These are phyloP conservation scores for Ceratocystis eucalypticola DNA, from an alignment of 2,329 filamentous ascomycete species.

Conservation along the genomic window DNA sequence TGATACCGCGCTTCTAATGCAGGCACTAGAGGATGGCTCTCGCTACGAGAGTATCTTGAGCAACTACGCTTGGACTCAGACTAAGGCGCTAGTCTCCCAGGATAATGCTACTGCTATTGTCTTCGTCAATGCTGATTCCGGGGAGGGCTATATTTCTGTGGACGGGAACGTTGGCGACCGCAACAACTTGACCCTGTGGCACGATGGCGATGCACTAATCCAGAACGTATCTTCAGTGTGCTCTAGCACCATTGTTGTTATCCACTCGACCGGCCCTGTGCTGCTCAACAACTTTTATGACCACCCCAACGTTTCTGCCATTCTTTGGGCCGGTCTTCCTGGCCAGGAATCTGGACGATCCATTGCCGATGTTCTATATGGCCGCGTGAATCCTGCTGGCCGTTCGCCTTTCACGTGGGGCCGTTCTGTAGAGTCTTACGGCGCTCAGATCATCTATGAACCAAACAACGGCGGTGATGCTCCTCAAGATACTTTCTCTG, in stretches of 20 bases:
- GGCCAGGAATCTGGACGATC: constrained; percentile 74
- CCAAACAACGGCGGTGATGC: constrained; percentile 53
- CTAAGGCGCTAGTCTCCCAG: constrained; percentile 45
- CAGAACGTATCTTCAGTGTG: constrained; percentile 63
- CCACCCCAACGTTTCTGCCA: constrained; percentile 67
- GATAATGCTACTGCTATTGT: constrained; percentile 62
- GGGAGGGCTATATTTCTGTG: constrained; percentile 74
- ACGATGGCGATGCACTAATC: constrained; percentile 66
- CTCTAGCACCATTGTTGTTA: constrained; percentile 82
- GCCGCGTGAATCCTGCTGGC: constrained; percentile 60
- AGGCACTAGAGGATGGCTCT: constrained; percentile 45
- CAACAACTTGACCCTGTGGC: constrained; percentile 85
- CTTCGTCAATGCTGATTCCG: constrained; percentile 76
- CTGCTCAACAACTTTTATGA: constrained; percentile 62
- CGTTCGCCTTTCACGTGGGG: constrained; percentile 75
- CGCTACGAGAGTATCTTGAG: constrained; percentile 53
- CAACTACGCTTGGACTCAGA: constrained; percentile 49
- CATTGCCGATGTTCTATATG: constrained; percentile 72
- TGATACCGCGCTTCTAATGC: constrained; percentile 51
- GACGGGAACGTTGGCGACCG: constrained; percentile 80
- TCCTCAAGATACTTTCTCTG: constrained; percentile 60
- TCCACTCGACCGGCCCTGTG: constrained; percentile 74
- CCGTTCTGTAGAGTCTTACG: constrained; percentile 51
- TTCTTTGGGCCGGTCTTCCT: constrained; percentile 68
- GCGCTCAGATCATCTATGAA: constrained; percentile 50